Conservation (phyloP, 345 rosid species). For the Raphanus raphanistrum region DNA sequence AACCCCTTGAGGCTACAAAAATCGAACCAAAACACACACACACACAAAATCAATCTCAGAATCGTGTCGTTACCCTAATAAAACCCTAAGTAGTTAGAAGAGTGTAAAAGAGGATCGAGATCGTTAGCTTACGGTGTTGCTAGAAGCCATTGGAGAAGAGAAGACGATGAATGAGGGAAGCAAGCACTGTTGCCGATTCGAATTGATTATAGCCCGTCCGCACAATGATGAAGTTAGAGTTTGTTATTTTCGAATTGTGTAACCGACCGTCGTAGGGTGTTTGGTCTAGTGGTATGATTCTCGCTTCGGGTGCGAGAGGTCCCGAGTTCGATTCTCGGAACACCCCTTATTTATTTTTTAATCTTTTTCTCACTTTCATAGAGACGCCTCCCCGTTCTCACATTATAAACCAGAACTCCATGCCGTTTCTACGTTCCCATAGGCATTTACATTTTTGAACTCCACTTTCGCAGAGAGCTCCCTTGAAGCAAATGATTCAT, state of each 20-base stretch:
- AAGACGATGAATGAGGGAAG: background rate
- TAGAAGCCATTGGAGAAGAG: constrained; percentile 45
- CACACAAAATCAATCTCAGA: background rate
- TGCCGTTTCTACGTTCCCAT: background rate
- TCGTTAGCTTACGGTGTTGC: constrained; percentile 44
- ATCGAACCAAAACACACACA: constrained; percentile 18
- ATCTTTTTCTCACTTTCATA: background rate
- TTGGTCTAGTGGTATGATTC: constrained; percentile 99
- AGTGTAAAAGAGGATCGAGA: background rate
- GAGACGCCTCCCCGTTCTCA: background rate
- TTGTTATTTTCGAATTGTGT: background rate
- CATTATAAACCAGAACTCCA: background rate
- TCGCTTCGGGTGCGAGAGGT: constrained; percentile 98
- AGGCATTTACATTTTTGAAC: too few species aligned
- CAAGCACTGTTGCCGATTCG: constrained; percentile 21
- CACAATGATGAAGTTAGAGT: background rate
- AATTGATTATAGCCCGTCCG: background rate
- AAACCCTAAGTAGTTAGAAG: background rate
- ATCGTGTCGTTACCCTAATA: background rate
- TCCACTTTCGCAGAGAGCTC: too few species aligned
- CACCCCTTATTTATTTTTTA: constrained; percentile 46
- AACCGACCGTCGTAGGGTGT: constrained; percentile 39
- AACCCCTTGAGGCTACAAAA: constrained; percentile 56
- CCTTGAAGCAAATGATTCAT: too few species aligned
- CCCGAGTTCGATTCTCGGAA: constrained; percentile 95